These are phyloP conservation scores for Botryotinia calthae DNA, from an alignment of 2,329 filamentous ascomycete genomes.

Conservation along the genomic window DNA sequence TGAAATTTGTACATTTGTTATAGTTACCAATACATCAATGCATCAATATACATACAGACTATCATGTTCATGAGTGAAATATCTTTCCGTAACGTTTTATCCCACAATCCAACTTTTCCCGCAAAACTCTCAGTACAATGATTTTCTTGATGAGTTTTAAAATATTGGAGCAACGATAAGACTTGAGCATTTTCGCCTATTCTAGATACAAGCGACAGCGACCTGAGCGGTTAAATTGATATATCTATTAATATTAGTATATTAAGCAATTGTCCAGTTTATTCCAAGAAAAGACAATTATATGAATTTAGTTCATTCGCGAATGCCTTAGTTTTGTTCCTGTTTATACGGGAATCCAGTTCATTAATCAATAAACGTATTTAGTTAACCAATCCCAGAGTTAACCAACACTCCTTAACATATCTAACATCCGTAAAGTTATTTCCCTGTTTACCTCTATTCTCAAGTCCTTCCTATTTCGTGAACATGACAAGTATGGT, in stretches of 20 bases:
- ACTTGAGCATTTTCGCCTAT: not conserved
- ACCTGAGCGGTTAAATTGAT: not conserved
- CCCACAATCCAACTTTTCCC: not conserved
- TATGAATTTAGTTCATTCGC: not conserved
- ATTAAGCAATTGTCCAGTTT: not conserved
- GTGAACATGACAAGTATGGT: not conserved
- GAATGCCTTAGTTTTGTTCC: not conserved
- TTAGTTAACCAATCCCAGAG: rapidly evolving
- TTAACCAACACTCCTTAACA: rapidly evolving
- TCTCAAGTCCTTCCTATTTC: not conserved
- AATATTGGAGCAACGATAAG: not conserved
- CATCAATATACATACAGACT: not conserved
- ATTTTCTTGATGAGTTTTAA: not conserved
- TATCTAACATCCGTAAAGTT: not conserved
- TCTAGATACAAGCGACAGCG: not conserved
- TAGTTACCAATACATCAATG: too few species aligned
- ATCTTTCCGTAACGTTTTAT: not conserved
- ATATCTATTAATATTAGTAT: not conserved
- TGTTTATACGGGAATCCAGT: rapidly evolving
- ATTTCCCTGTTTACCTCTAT: not conserved
- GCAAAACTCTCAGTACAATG: too few species aligned
- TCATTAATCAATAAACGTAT: not conserved
- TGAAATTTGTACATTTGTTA: not conserved
- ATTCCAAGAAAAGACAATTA: not conserved
- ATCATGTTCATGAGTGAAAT: not conserved